phyloP scores from a whole-genome alignment of 2,329 filamentous ascomycete species.

The Alternaria atra region DNA sequence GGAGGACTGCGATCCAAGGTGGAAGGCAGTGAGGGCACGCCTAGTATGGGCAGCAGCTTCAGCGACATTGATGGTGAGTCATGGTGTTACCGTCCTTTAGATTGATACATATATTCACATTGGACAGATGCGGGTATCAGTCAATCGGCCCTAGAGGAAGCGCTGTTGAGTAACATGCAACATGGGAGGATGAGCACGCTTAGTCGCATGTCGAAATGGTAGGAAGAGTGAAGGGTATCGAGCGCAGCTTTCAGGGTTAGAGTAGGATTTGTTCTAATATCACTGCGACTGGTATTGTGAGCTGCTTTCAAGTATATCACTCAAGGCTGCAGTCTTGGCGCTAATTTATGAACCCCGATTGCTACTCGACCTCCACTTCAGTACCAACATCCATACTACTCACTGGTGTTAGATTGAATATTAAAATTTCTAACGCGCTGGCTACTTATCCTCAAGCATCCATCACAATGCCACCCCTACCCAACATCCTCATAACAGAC shows the following conservation, averaged over 20 bases:
- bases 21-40: constrained; percentile 48
- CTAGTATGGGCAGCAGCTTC: constrained; percentile 74
- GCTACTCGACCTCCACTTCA: not conserved
- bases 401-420: not conserved
- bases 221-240: constrained; percentile 48
- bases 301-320: not conserved
- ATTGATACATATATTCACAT: constrained; percentile 13
- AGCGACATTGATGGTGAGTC: constrained; percentile 78
- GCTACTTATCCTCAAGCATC: not conserved
- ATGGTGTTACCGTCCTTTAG: not conserved
- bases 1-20: constrained; percentile 26
- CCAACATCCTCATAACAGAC: constrained; percentile 2
- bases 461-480: not conserved
- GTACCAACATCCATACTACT: not conserved
- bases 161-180: constrained; percentile 75
- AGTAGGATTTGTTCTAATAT: not conserved
- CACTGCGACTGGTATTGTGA: not conserved
- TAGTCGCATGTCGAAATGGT: constrained; percentile 67
- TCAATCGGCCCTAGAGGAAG: constrained; percentile 81
- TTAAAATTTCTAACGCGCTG: too few relatives aligned
- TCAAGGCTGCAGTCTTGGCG: constrained; percentile 18
- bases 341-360: not conserved
- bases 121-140: constrained; percentile 77
- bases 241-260: not conserved
- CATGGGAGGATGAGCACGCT: constrained; percentile 74